These are phyloP conservation scores for Carallia brachiata DNA, from an alignment of 345 rosid species.

Conservation along the genomic window DNA sequence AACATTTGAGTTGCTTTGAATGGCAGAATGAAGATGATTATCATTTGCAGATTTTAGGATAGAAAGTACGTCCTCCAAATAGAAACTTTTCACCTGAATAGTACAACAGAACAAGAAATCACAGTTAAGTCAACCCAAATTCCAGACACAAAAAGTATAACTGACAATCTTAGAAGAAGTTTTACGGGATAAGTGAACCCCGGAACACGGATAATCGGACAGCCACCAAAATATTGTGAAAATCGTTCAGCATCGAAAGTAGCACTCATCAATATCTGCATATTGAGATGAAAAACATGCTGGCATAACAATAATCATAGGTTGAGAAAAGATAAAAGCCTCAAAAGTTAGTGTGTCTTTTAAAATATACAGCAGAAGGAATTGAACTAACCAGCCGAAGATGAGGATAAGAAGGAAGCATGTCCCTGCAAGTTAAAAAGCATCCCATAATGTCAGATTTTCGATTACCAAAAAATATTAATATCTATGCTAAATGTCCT, in stretches of 20 bases:
- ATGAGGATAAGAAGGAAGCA: constrained; percentile 72
- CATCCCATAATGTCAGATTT: no score
- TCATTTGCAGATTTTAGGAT: constrained; percentile 54
- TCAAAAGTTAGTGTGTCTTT: neutral
- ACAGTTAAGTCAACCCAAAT: constrained; percentile 16
- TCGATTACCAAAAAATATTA: no score
- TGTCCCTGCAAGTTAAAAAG: constrained; percentile 58
- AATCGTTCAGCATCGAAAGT: constrained; percentile 87
- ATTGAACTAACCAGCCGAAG: constrained; percentile 84
- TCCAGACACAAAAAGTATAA: neutral
- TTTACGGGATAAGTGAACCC: constrained; percentile 92
- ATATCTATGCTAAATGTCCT: no score
- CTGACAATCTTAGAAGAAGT: constrained; percentile 17
- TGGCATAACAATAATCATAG: constrained; percentile 1
- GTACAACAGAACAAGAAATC: constrained; percentile 11
- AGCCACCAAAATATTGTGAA: constrained; percentile 92
- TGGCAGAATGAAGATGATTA: constrained; percentile 51
- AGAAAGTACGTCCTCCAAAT: constrained; percentile 83
- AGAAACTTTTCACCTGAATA: constrained; percentile 66
- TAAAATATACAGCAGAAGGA: neutral
- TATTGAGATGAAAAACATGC: constrained; percentile 6
- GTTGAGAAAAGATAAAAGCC: neutral
- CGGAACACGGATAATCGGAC: constrained; percentile 82
- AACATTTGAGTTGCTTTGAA: constrained; percentile 31
- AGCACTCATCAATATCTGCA: constrained; percentile 93